These are phyloP conservation scores for Zygoascus flipseniorum DNA, from an alignment of 805 yeast species.

Conservation along the genomic window DNA sequence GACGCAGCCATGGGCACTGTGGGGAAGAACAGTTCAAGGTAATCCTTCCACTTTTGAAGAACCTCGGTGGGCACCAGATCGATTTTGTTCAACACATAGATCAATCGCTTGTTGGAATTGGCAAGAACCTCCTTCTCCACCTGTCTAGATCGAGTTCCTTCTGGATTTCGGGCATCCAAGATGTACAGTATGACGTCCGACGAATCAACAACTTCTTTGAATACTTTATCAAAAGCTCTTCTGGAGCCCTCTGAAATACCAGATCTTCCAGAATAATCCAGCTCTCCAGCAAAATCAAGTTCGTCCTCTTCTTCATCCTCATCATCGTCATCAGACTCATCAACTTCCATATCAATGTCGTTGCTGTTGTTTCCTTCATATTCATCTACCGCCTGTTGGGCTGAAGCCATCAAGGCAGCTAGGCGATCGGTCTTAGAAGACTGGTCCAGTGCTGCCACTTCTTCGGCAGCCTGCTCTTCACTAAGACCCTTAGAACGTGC, in stretches of 20 bases:
- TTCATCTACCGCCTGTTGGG: conserved; percentile 76
- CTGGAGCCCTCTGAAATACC: conserved; percentile 33
- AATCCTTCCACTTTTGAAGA: conserved; percentile 74
- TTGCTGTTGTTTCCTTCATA: conserved; percentile 46
- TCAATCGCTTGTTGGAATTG: conserved; percentile 72
- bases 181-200: conserved; percentile 88
- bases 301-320: conserved; percentile 41
- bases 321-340: conserved; percentile 34
- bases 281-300: conserved; percentile 33
- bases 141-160: conserved; percentile 81
- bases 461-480: conserved; percentile 32
- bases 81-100: conserved; percentile 80
- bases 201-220: conserved; percentile 86
- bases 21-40: conserved; percentile 77
- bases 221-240: conserved; percentile 88
- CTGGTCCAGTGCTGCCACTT: conserved; percentile 26
- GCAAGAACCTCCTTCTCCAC: conserved; percentile 85
- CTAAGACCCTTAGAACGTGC: conserved; percentile 32
- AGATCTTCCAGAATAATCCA: conserved; percentile 30
- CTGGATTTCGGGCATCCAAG: conserved; percentile 97
- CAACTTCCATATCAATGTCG: conserved; percentile 31
- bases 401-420: conserved; percentile 82
- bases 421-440: conserved; percentile 45
- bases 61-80: conserved; percentile 85
- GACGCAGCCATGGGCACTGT: conserved; percentile 78